Evolutionary conservation across 1,284 basidiomycete species (phyloP), one percentile per base, ranked within the genome.

Genomic region (Sanguinoderma infundibulare): DNA sequence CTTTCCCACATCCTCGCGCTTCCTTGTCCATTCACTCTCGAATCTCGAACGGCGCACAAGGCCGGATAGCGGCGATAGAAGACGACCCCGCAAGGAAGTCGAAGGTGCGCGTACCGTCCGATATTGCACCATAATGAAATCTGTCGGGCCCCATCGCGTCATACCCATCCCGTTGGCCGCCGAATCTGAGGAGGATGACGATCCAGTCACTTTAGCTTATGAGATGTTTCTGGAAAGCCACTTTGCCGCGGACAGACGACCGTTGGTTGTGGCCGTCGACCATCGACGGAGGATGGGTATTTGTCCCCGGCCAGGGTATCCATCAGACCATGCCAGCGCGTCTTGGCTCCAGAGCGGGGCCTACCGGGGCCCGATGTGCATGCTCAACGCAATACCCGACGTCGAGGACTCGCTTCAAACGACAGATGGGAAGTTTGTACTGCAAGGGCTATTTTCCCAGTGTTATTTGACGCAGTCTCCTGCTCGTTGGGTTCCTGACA

Each of bases 61-160:
- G 17, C 36, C 53, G 53, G 14, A 55, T n/a, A 17, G 56, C 53
- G 60, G 55, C 22, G 53, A 62, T 55, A 55, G 60, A 62, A 58
- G 56, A 12, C 38, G 17, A 36, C 14, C 20, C 30, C 20, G 26
- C 26, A 54, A 30, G 20, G 39, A 58, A 46, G 24, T 26, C 42
- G 42, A 46, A 40, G 22, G 44, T 44, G 15, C 55, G 28, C n/a
- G 30, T 5, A n/a, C n/a, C n/a, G 28, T 49, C 46, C 7, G n/a
- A 32, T 32, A 28, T 7, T n/a, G n/a, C 32, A 32, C 17, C 28
- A 30, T n/a, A 49, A 32, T 20, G 28, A 49, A 49, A 30, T 28
- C 26, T 30, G 30, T 32, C 46, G 6, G 14, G 15, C 44, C 44
- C 24, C 12, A 2, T 10, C 28, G 26, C n/a, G 30, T 49, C 46